Evolutionary conservation across 2,329 filamentous ascomycete species (phyloP).

Genomic region (Pleomassaria siparia): DNA sequence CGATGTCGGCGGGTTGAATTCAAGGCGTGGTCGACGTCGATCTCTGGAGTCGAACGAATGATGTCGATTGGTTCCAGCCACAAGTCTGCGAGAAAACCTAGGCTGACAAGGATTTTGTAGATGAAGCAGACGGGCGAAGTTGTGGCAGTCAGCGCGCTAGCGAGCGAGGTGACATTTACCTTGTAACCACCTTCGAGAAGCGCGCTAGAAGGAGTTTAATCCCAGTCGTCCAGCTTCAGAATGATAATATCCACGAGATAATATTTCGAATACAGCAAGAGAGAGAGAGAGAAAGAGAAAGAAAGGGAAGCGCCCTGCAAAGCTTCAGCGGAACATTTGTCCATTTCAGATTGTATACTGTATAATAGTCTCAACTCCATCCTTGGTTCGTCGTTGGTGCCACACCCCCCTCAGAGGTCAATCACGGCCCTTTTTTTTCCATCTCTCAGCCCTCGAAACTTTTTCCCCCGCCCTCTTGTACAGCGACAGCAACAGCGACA

Average conservation of each 20-base stretch:
- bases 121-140: conserved; percentile 10
- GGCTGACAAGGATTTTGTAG: background rate
- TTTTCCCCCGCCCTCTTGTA: too few species aligned
- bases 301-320: background rate
- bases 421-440: background rate
- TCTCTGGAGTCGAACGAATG: too few species aligned
- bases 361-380: conserved; percentile 15
- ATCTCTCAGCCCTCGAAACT: background rate
- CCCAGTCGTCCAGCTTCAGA: background rate
- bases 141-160: conserved; percentile 3
- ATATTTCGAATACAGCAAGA: too few species aligned
- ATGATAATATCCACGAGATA: too few species aligned
- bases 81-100: background rate
- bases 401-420: too few species aligned
- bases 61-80: conserved; percentile 4
- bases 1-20: conserved; percentile 3
- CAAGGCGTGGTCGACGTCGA: background rate
- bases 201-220: conserved; percentile 11
- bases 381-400: too few species aligned
- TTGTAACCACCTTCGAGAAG: conserved; percentile 18
- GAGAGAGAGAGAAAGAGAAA: too few species aligned
- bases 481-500: too few species aligned
- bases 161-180: conserved; percentile 15
- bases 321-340: background rate
- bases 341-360: too few species aligned